These are phyloP conservation scores for Lecanicillium sp. DNA, from an alignment of 2,329 filamentous ascomycete species.

Conservation along the genomic window DNA sequence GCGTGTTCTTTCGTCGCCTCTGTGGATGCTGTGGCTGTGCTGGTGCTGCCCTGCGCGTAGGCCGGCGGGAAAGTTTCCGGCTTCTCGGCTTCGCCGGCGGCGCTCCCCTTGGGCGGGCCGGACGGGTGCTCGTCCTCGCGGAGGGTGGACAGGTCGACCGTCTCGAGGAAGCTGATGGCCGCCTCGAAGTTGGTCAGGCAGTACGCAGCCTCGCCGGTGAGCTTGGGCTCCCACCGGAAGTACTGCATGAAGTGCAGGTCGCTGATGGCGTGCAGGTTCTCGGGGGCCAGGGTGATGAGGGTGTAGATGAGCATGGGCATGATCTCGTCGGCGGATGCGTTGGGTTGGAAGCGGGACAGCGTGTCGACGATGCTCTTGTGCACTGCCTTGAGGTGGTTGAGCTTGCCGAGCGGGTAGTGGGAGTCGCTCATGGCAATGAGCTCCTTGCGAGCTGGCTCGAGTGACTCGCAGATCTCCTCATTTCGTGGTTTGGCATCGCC, in stretches of 20 bases:
- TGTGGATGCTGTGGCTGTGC: constrained; percentile 26
- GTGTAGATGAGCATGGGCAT: constrained; percentile 95
- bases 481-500: constrained; percentile 39
- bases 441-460: constrained; percentile 63
- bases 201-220: constrained; percentile 92
- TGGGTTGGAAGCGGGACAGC: constrained; percentile 57
- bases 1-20: constrained; percentile 28
- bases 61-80: constrained; percentile 53
- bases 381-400: constrained; percentile 78
- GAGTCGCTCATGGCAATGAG: constrained; percentile 79
- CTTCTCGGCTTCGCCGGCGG: constrained; percentile 41
- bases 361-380: constrained; percentile 96
- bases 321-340: constrained; percentile 94
- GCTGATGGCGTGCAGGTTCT: constrained; percentile 83
- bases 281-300: constrained; percentile 81
- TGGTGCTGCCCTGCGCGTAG: constrained; percentile 41
- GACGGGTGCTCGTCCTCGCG: constrained; percentile 71
- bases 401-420: constrained; percentile 82
- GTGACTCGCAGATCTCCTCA: constrained; percentile 64
- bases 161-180: constrained; percentile 88
- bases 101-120: constrained; percentile 55
- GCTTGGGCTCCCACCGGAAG: constrained; percentile 78
- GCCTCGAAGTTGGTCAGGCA: constrained; percentile 95
- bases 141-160: constrained; percentile 85
- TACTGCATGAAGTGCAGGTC: constrained; percentile 92